Base-by-base conservation (phyloP, 2,329 filamentous ascomycete species). In the Fusarium verticillioides region DNA sequence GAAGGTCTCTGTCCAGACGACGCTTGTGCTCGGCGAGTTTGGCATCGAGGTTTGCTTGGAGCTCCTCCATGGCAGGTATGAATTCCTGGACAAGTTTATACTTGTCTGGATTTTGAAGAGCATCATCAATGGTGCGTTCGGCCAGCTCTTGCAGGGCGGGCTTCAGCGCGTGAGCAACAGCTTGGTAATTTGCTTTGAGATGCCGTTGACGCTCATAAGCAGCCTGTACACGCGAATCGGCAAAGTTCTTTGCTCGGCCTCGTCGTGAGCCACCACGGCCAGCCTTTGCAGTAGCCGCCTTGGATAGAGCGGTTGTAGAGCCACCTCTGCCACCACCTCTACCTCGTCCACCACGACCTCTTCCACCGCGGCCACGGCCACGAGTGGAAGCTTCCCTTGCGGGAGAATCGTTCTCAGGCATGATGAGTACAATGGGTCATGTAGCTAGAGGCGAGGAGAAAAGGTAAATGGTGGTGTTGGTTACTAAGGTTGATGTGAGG, bases 121-220 rank as follows among this genome's bases (percentile, higher is more conserved):
- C 82, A 66, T 87, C 85, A 54, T 90, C 87, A 65, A 92, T 82
- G 58, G 84, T 87, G 39, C 89, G 86, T 60, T 89, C 87, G 23
- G 90, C 90, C 26, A 94, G 84, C 77, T 93, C 91, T 66, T 90
- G 89, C 19, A 93, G 84, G 15, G 90, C 86, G 21, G 89, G 88
- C 80, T 92, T 93, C 75, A 93, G 82, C 36, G 88, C 85, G 74
- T 89, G 87, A 66, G 89, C 87, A 58, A 94, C 87, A 65, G 87
- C 84, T n/a, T 89, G 86, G 80, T 89, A 94, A 30, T 86, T 85
- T 63, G 89, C 89, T 80, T 92, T 92, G 75, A 94, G 84, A 75
- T 92, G 88, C 73, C 91, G 86, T 78, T 91, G 89, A 61, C 92
- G 90, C 79, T 90, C 88, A 73, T 89, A 88, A 63, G 86, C 85